Evolutionary conservation across 2,329 filamentous ascomycete genomes (phyloP).

Genomic region (Phoma sp.): DNA sequence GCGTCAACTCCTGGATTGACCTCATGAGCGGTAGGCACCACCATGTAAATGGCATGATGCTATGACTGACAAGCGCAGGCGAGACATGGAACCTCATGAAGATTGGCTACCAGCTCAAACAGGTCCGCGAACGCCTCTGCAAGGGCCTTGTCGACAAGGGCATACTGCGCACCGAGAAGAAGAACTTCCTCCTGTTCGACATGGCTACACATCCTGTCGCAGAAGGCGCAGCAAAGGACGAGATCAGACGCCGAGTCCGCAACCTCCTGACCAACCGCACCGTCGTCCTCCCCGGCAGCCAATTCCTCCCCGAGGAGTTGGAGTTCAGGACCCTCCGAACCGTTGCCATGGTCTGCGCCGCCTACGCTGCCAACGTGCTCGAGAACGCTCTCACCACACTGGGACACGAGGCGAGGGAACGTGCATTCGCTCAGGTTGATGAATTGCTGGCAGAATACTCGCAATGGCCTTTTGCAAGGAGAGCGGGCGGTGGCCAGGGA

Average conservation of each 20-base stretch:
- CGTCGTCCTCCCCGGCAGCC: constrained; percentile 83
- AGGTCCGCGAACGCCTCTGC: constrained; percentile 95
- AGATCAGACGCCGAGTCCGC: constrained; percentile 90
- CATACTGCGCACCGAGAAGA: constrained; percentile 97
- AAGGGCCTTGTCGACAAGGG: constrained; percentile 99
- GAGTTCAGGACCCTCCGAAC: constrained; percentile 94
- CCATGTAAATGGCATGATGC: constrained; percentile 2
- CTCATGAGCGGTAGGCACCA: constrained; percentile 85
- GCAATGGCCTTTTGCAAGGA: constrained; percentile 94
- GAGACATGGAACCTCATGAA: constrained; percentile 99
- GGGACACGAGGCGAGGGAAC: constrained; percentile 90
- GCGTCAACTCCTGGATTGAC: constrained; percentile 98
- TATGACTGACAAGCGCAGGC: constrained; percentile 62
- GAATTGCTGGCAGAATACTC: constrained; percentile 95
- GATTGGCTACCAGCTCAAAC: constrained; percentile 99
- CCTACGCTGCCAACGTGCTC: constrained; percentile 96
- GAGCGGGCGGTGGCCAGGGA: constrained; percentile 76
- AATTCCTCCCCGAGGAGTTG: constrained; percentile 91
- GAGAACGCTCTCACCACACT: constrained; percentile 96
- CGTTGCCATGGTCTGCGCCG: constrained; percentile 94
- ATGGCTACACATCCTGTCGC: constrained; percentile 99
- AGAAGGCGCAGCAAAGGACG: constrained; percentile 95
- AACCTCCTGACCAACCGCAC: constrained; percentile 93
- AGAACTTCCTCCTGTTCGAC: constrained; percentile 99
- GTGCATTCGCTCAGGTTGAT: constrained; percentile 96